These are phyloP conservation scores for Neobulgaria alba DNA, from an alignment of 2,329 filamentous ascomycete species.

Conservation along the genomic window DNA sequence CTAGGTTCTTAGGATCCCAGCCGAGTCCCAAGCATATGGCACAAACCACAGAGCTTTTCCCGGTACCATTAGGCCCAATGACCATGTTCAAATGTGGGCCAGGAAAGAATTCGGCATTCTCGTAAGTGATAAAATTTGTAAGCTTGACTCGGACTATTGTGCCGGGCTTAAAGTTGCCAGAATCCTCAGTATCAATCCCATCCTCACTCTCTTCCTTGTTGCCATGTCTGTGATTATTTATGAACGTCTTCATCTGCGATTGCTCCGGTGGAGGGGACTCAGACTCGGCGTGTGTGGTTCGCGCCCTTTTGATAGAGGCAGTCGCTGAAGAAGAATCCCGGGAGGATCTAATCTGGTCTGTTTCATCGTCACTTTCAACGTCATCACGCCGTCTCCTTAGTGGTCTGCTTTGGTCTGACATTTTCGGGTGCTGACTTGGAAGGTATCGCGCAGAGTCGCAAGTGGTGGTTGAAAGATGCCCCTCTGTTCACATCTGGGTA, in stretches of 20 bases:
- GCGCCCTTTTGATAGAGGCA: conserved; percentile 20
- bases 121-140: conserved; percentile 76
- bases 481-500: neutral
- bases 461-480: too few species aligned
- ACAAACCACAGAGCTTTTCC: conserved; percentile 94
- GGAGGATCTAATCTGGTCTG: conserved; percentile 12
- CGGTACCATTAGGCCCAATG: conserved; percentile 96
- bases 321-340: conserved; percentile 13
- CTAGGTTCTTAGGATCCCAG: conserved; percentile 72
- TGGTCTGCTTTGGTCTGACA: too few species aligned
- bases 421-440: too few species aligned
- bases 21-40: conserved; percentile 91
- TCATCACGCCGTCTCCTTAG: conserved; percentile 15
- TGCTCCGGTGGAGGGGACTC: conserved; percentile 6
- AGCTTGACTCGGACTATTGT: conserved; percentile 28
- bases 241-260: too few species aligned
- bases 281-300: conserved; percentile 14
- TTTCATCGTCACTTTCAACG: conserved; percentile 23
- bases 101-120: conserved; percentile 79
- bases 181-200: conserved; percentile 6
- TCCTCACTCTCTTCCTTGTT: conserved; percentile 2
- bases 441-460: too few species aligned
- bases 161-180: conserved; percentile 6
- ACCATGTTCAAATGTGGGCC: conserved; percentile 97
- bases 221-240: neutral